phyloP scores from a whole-genome alignment of 2,329 filamentous ascomycete species.

The Cladosporium oxysporum region DNA sequence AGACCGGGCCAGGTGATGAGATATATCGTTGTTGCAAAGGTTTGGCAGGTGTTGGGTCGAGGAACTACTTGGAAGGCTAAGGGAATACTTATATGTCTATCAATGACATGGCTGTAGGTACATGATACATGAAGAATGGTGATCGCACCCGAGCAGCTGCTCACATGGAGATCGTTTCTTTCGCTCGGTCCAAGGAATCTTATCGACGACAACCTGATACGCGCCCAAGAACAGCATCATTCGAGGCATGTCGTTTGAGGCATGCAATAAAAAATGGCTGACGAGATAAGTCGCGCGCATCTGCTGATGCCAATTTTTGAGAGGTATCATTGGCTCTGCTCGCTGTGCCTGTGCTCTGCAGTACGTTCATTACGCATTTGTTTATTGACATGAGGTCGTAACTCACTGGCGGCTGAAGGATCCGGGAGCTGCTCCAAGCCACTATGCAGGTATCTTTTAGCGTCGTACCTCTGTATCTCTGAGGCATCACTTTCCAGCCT shows the following conservation, averaged over 20 bases:
- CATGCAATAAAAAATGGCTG: neutral
- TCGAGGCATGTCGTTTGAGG: neutral
- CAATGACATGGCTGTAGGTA: neutral
- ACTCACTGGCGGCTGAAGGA: neutral
- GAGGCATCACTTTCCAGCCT: neutral
- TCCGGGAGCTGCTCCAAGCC: neutral
- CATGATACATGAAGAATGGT: neutral
- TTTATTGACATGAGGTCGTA: neutral
- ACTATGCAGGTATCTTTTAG: neutral
- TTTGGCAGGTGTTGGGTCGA: neutral
- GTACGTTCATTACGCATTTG: neutral
- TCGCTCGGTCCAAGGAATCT: too few relatives aligned
- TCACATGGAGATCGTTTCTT: neutral
- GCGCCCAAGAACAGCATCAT: too few relatives aligned
- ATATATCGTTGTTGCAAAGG: too few relatives aligned
- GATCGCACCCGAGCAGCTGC: neutral
- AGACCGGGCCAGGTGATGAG: neutral
- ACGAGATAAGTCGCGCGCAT: neutral
- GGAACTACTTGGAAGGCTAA: neutral
- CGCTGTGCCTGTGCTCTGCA: neutral
- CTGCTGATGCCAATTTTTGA: neutral
- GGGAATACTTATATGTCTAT: neutral
- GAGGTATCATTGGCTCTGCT: neutral
- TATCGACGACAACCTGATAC: neutral
- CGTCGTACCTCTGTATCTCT: neutral